Base-by-base conservation (phyloP, 2,329 filamentous ascomycete species). In the Aspergillus awamori region DNA sequence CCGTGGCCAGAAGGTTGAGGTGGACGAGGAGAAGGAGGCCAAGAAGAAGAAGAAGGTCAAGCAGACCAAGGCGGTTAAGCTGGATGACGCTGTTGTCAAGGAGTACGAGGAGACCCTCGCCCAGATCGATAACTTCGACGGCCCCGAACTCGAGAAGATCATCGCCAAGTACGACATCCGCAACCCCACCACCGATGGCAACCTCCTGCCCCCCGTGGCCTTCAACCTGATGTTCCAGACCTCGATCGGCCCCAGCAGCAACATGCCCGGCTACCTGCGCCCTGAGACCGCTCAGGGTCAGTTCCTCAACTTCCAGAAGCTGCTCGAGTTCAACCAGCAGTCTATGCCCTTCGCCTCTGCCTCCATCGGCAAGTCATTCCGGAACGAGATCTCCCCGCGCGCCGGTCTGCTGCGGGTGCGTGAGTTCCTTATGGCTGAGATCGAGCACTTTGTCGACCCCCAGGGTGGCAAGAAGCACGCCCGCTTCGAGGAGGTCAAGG, bases 141-240 rank as follows among this genome's bases (percentile, higher is more conserved):
- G 93, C 67, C 86, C 89, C 48, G 89, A 94, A 78, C 90, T 98
- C 62, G 93, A 92, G 63, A 83, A 89, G 72, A 85, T 99, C 61
- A 97, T 99, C 82, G 87, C 85, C 74, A 96, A 96, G 82, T 90
- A 95, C 79, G 88, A 97, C 67, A 90, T 99, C 77, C 91, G 87
- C 80, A 97, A 96, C 80, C 93, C 94, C 28, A 84, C 85, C 54
- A 96, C 90, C 69, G 90, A 88, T 68, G 86, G 87, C 63, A 86
- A 91, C 69, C 88, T 96, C 39, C 86, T 87, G 28, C 89, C 90
- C 30, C 95, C 95, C 3, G 89, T 96, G 54, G 84, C 92, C 45
- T 97, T 98, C 86, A 99, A 99, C 81, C 88, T 99, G 73, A 99
- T 99, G 95, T 99, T 98, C 84, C 89, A 94, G 79, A 97, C 94